Conservation (phyloP, 2,329 filamentous ascomycete genomes). For the Aureobasidium sp. region DNA sequence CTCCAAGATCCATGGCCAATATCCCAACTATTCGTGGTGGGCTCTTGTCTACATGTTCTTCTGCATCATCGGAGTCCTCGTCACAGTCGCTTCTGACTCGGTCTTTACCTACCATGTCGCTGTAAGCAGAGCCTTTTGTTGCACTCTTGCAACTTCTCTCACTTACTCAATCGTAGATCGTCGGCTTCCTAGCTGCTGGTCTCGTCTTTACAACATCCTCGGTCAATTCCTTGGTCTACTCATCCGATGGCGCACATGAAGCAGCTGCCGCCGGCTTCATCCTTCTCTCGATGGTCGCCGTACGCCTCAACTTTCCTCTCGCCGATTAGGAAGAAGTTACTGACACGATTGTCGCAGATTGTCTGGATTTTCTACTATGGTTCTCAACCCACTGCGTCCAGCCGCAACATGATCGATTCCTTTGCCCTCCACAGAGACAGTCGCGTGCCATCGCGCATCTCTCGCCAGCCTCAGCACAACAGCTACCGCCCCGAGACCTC, state of each 20-base stretch:
- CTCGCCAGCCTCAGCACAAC: slow-evolving; percentile 61
- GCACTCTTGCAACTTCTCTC: not conserved
- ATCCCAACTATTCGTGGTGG: slow-evolving; percentile 92
- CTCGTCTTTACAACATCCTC: slow-evolving; percentile 79
- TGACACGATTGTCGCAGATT: slow-evolving; percentile 48
- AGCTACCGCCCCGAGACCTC: slow-evolving; percentile 75
- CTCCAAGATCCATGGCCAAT: slow-evolving; percentile 50
- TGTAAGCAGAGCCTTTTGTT: slow-evolving; percentile 35
- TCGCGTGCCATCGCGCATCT: slow-evolving; percentile 52
- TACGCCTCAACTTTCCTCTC: slow-evolving; percentile 43
- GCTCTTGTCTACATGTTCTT: slow-evolving; percentile 77
- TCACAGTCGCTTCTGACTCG: slow-evolving; percentile 77
- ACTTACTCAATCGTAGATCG: slow-evolving; percentile 46
- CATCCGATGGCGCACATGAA: slow-evolving; percentile 58
- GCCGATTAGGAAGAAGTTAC: not conserved
- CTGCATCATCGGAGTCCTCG: slow-evolving; percentile 67
- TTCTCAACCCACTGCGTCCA: slow-evolving; percentile 75
- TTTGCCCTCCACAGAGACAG: slow-evolving; percentile 86
- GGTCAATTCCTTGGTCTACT: slow-evolving; percentile 80
- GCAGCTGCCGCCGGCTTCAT: slow-evolving; percentile 91
- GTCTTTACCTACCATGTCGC: slow-evolving; percentile 87
- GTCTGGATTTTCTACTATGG: slow-evolving; percentile 99
- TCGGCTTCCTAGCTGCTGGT: slow-evolving; percentile 75
- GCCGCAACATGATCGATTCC: slow-evolving; percentile 87
- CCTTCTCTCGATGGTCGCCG: slow-evolving; percentile 82